Evolutionary conservation across 2,329 filamentous ascomycete species (phyloP).

Genomic region (Aureobasidium sp.): DNA sequence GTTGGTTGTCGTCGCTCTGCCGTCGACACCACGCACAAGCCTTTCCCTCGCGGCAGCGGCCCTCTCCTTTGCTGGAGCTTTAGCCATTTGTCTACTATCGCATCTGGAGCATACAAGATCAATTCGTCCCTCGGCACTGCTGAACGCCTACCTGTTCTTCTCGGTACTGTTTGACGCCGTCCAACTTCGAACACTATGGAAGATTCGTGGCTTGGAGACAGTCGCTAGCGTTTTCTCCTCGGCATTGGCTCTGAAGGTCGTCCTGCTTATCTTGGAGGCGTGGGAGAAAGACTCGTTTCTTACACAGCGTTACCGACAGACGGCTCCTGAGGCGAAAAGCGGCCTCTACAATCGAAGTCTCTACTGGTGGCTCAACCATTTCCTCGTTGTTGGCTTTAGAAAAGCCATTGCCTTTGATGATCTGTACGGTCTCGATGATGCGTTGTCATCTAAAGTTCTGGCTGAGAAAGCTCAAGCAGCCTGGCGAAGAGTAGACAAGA

Average conservation of each 20-base stretch:
- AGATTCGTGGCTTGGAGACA: not conserved
- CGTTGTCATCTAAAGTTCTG: not conserved
- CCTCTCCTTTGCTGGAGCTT: not conserved
- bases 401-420: not conserved
- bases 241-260: not conserved
- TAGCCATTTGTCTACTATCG: not conserved
- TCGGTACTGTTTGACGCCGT: not conserved
- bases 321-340: not conserved
- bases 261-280: not conserved
- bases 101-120: not conserved
- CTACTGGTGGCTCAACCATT: slow-evolving; percentile 6
- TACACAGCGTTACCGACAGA: not conserved
- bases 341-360: not conserved
- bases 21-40: not conserved
- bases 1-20: not conserved
- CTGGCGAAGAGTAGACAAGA: not conserved
- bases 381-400: not conserved
- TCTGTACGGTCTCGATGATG: not conserved
- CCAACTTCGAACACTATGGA: not conserved
- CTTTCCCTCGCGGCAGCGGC: not conserved
- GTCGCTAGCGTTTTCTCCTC: not conserved
- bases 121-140: not conserved
- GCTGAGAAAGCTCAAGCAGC: not conserved
- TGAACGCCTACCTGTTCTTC: not conserved
- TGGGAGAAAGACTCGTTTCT: not conserved